Base-by-base conservation (phyloP, 306 rosid genomes). In the Crotalaria pallida region DNA sequence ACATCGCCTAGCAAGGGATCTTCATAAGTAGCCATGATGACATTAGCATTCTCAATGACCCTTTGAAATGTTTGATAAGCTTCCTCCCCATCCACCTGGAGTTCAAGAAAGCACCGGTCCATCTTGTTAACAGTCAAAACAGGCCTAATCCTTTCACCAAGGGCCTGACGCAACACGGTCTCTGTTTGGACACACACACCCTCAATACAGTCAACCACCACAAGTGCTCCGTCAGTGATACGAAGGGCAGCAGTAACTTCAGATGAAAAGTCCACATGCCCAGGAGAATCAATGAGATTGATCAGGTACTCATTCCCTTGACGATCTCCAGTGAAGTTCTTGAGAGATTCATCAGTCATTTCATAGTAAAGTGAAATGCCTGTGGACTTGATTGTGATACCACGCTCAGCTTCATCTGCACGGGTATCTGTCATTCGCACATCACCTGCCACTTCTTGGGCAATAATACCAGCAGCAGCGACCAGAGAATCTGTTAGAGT, bases 391-490 rank as follows among this genome's bases (percentile, higher is more conserved):
- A 86, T 86, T 15, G 88, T 86, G 38, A 86, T 86, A 41, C 91
- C 91, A 50, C 91, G 88, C 61, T 83, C 91, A 5, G 91, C 91
- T 82, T 82, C 91, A 73, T 86, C 91, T 0, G 62, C 67, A 17
- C 91, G 88, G 13, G 91, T 86, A 58, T 50, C 57, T 18, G 57
- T 50, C 57, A 50, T 50, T 22, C 57, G 22, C 5, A 50, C 57
- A 10, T 50, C 88, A 69, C 91, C 91, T 1, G 91, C 91, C 65
- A 62, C 81, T 57, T 86, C 88, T 62, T 83, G 88, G 1, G 91
- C 88, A 44, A 86, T 83, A 67, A 86, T 86, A 79, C 91, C 88
- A 0, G 90, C 90, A 50, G 90, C 90, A 75, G 90, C 90, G 47
- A 86, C 90, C 10, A 86, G 82, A 50, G 90, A 86, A 38, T 86